These are phyloP conservation scores for Wolfiporia cocos DNA, from an alignment of 1,284 basidiomycete species.

Conservation along the genomic window DNA sequence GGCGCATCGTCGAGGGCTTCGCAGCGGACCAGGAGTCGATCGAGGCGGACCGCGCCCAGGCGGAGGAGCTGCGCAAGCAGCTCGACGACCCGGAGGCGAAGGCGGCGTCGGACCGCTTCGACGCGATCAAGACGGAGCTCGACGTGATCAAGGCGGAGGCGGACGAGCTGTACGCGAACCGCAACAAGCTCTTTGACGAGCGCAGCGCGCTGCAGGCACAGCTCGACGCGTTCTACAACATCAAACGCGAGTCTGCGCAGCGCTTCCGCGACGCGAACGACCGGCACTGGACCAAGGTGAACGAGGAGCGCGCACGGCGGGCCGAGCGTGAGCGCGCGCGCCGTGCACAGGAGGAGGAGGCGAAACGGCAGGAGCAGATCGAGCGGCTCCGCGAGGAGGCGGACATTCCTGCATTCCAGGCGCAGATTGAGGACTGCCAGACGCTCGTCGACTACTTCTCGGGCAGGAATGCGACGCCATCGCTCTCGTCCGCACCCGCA, in stretches of 20 bases:
- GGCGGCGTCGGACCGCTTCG: conserved; percentile 78
- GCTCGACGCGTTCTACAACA: conserved; percentile 69
- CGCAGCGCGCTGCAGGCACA: conserved; percentile 71
- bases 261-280: conserved; percentile 81
- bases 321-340: conserved; percentile 79
- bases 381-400: conserved; percentile 89
- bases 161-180: conserved; percentile 80
- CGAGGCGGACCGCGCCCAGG: conserved; percentile 68
- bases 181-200: conserved; percentile 86
- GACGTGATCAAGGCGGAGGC: conserved; percentile 83
- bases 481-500: conserved; percentile 27
- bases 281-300: conserved; percentile 73
- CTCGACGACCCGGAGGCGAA: conserved; percentile 91
- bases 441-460: conserved; percentile 90
- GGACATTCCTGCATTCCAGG: conserved; percentile 83
- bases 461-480: conserved; percentile 56
- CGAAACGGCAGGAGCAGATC: conserved; percentile 79
- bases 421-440: conserved; percentile 95
- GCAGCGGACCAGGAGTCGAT: conserved; percentile 76
- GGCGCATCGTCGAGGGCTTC: conserved; percentile 74
- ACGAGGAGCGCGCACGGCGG: conserved; percentile 81
- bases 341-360: conserved; percentile 77
- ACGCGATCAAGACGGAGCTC: conserved; percentile 81
- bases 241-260: conserved; percentile 73
- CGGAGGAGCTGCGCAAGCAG: conserved; percentile 81